These are phyloP conservation scores for Chernovozyma sophiae-reginae DNA, from an alignment of 1,139 yeast genomes.

Conservation along the genomic window DNA sequence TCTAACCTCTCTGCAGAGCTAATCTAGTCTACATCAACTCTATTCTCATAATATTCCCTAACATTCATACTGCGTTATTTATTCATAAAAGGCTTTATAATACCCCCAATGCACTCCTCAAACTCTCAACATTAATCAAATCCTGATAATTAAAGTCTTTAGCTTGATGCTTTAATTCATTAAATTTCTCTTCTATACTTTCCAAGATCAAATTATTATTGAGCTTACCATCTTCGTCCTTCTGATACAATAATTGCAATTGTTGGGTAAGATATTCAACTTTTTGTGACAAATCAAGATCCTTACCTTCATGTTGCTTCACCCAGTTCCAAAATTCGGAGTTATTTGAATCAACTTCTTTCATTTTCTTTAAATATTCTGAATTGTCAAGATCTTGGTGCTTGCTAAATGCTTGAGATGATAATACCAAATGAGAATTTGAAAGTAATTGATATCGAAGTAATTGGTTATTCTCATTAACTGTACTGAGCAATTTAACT, in stretches of 20 bases:
- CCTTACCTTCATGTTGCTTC: slow-evolving; percentile 14
- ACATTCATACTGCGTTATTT: too few relatives aligned
- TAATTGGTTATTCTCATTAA: slow-evolving; percentile 24
- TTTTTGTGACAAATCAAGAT: slow-evolving; percentile 18
- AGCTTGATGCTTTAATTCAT: slow-evolving; percentile 14
- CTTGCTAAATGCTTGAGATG: slow-evolving; percentile 8
- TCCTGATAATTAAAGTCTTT: slow-evolving; percentile 14
- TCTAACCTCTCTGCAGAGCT: too few relatives aligned
- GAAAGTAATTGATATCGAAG: slow-evolving; percentile 23
- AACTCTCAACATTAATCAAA: slow-evolving; percentile 12
- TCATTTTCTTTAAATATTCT: slow-evolving; percentile 4
- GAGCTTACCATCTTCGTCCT: slow-evolving; percentile 2
- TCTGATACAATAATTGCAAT: slow-evolving; percentile 12
- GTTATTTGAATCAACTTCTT: slow-evolving; percentile 1
- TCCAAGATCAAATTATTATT: slow-evolving; percentile 5
- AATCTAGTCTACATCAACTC: too few relatives aligned
- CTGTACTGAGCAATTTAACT: slow-evolving; percentile 16
- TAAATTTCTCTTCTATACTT: slow-evolving; percentile 9
- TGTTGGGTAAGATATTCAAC: slow-evolving; percentile 23
- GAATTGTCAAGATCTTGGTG: slow-evolving; percentile 3
- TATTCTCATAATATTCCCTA: too few relatives aligned
- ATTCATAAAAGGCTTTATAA: too few relatives aligned
- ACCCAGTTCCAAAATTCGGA: slow-evolving; percentile 26
- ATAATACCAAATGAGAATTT: slow-evolving; percentile 18
- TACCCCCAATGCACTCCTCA: slow-evolving; percentile 12